Conservation (phyloP, 1,284 basidiomycete species). For the Kalmanozyma brasiliensis region DNA sequence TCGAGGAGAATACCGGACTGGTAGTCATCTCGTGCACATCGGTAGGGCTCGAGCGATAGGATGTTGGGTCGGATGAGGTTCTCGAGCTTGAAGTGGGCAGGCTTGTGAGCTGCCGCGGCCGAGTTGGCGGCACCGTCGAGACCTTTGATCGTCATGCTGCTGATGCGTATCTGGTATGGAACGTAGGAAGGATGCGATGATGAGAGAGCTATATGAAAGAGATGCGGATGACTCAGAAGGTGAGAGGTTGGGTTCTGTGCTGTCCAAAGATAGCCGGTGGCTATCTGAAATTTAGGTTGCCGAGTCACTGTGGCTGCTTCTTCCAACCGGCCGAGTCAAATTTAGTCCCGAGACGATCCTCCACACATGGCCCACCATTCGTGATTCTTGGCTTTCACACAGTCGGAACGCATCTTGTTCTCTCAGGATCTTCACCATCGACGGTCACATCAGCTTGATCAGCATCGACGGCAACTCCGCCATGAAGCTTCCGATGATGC, state of each 20-base stretch:
- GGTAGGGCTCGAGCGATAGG: constrained; percentile 88
- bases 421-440: not conserved
- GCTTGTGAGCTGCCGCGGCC: constrained; percentile 58
- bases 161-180: not conserved
- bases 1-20: constrained; percentile 92
- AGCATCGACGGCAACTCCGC: not conserved
- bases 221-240: constrained; percentile 14
- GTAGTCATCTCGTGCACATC: constrained; percentile 97
- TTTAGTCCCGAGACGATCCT: not conserved
- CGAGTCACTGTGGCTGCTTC: constrained; percentile 32
- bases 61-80: constrained; percentile 88
- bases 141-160: constrained; percentile 47
- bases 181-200: not conserved
- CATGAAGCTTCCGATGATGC: constrained; percentile 41
- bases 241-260: not conserved
- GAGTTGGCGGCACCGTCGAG: constrained; percentile 30
- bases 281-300: constrained; percentile 27
- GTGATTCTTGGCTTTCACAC: too few species aligned
- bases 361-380: constrained; percentile 7
- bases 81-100: constrained; percentile 66
- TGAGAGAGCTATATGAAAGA: not conserved
- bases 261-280: constrained; percentile 1
- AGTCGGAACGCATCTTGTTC: constrained; percentile 13
- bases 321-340: constrained; percentile 40
- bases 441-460: not conserved